Conservation (phyloP, 2,329 filamentous ascomycete species). For the Pseudogymnoascus sp. region DNA sequence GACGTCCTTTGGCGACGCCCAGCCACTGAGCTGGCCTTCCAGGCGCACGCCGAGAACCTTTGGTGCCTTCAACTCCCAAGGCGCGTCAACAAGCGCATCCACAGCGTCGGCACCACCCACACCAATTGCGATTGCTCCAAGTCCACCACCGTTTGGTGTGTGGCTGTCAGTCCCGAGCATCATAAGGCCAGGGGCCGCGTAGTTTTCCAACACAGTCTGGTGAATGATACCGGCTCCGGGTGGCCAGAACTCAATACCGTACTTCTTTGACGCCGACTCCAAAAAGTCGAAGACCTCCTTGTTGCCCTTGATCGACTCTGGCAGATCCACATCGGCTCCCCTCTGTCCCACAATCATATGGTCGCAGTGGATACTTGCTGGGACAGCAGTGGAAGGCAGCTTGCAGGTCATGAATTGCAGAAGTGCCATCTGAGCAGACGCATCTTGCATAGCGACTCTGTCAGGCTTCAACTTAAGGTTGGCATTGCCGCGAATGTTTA, state of each 20-base stretch:
- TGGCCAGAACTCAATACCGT: constrained; percentile 93
- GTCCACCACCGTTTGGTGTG: constrained; percentile 91
- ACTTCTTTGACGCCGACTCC: constrained; percentile 83
- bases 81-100: constrained; percentile 89
- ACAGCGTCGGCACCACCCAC: constrained; percentile 96
- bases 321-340: constrained; percentile 78
- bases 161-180: constrained; percentile 98
- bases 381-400: constrained; percentile 79
- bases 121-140: constrained; percentile 90
- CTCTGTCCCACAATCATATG: constrained; percentile 96
- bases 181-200: constrained; percentile 93
- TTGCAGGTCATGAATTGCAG: constrained; percentile 98
- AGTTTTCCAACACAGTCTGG: constrained; percentile 96
- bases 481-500: constrained; percentile 73
- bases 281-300: constrained; percentile 97
- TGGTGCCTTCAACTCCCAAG: constrained; percentile 95
- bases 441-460: constrained; percentile 97
- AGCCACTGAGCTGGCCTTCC: constrained; percentile 75
- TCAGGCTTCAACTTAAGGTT: constrained; percentile 97
- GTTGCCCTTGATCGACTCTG: constrained; percentile 79
- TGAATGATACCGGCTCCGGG: constrained; percentile 93
- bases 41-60: constrained; percentile 81
- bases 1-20: constrained; percentile 92
- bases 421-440: constrained; percentile 95
- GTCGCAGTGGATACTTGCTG: constrained; percentile 96